These are phyloP conservation scores for Perkinsus olseni DNA, from an alignment of 169 alveolate species.

Conservation along the genomic window DNA sequence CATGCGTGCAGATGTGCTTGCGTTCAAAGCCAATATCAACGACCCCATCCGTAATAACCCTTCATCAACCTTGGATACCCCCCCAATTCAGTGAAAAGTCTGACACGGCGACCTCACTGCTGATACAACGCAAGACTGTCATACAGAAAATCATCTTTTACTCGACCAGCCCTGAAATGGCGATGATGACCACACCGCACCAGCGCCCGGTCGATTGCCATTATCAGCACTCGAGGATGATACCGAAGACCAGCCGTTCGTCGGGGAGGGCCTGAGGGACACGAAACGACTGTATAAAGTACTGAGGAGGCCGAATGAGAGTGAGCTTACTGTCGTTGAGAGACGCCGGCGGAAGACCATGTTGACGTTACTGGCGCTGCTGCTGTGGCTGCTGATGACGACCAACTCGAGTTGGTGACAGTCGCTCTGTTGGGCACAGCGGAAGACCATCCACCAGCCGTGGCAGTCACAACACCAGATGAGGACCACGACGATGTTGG, in stretches of 20 bases:
- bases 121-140: too few species aligned
- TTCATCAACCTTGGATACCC: background rate
- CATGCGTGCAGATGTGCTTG: background rate
- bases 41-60: too few species aligned
- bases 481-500: background rate
- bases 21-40: background rate
- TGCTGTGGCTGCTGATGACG: background rate
- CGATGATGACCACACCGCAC: background rate
- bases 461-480: background rate
- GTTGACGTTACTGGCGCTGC: background rate
- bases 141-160: background rate
- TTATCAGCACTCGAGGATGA: background rate
- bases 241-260: background rate
- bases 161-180: background rate
- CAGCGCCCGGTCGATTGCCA: background rate
- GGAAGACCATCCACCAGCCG: background rate
- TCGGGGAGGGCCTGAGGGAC: background rate
- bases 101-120: background rate
- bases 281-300: background rate
- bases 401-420: background rate
- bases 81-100: background rate
- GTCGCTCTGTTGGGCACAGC: background rate
- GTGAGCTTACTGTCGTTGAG: background rate
- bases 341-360: too few species aligned
- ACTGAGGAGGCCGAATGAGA: too few species aligned